Evolutionary conservation across 2,329 filamentous ascomycete species (phyloP), one percentile per base, ranked within the genome.

Genomic region (Metarhizium robertsii): DNA sequence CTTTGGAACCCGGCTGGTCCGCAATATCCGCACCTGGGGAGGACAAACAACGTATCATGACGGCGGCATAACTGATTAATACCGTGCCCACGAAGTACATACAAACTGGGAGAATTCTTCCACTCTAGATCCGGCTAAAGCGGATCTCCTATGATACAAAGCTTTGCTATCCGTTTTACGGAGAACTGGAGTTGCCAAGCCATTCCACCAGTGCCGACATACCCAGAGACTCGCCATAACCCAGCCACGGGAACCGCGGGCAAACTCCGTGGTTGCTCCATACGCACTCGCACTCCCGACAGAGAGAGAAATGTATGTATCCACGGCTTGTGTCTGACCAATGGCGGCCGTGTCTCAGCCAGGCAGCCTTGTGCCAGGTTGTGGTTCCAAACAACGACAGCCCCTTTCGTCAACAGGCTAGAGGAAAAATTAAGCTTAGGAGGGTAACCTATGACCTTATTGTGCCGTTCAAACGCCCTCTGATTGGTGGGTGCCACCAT

Each of bases 361-460:
- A 40, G 38, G 13, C 38, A 40, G 38, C 38, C 38, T 40, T 47
- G 45, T n/a, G 20, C 43, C 43, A 25, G 43, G 43, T 48, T 48
- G 29, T 34, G 47, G 16, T 20, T 32, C 6, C 25, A 20, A 38
- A 16, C 18, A 42, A 52, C 20, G 53, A 30, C 49, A 29, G 16
- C 53, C 45, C 59, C 53, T 48, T 52, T 57, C 55, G 52, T 55
- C 50, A 58, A 50, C 52, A 45, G 38, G 32, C 48, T 20, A 30
- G 32, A 43, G 11, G 36, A 6, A 20, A 46, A 60, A 56, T 56
- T 57, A 60, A 60, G 59, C 59, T 60, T 60, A 60, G 57, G 55
- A 55, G 30, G 42, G 25, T 53, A 48, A 48, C 53, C 54, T 55
- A 50, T 52, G 16, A 55, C 51, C 52, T 56, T 54, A 53, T 49